Conservation (phyloP, 805 yeast species). For the Kuraishia cidri region DNA sequence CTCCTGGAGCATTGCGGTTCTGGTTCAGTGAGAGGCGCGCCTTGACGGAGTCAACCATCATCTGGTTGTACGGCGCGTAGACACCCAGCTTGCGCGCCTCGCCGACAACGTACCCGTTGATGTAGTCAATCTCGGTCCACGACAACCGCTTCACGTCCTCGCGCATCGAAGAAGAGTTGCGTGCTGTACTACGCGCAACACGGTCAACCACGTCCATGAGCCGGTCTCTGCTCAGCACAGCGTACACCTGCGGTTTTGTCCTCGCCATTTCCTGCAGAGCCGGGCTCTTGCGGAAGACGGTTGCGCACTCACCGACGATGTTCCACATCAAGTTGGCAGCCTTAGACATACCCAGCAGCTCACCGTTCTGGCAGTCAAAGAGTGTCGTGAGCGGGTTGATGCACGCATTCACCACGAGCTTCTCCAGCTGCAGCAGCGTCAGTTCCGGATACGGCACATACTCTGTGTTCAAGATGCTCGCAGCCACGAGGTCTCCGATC, state of each 20-base stretch:
- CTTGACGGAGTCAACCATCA: slow-evolving; percentile 36
- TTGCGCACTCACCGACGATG: slow-evolving; percentile 36
- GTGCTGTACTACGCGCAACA: slow-evolving; percentile 36
- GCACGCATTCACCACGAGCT: slow-evolving; percentile 72
- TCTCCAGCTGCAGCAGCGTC: slow-evolving; percentile 55
- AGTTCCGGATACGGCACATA: slow-evolving; percentile 31
- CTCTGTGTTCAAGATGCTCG: slow-evolving; percentile 18
- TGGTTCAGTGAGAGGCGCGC: slow-evolving; percentile 11
- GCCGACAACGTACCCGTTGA: slow-evolving; percentile 70
- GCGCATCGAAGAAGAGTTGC: slow-evolving; percentile 65
- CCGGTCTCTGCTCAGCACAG: slow-evolving; percentile 19
- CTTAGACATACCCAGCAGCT: slow-evolving; percentile 35
- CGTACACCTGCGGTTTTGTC: slow-evolving; percentile 11
- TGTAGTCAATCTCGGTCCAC: slow-evolving; percentile 70
- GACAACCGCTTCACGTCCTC: slow-evolving; percentile 49
- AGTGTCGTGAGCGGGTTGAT: slow-evolving; percentile 80
- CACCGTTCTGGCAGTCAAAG: slow-evolving; percentile 72
- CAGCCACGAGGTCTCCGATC: slow-evolving; percentile 12
- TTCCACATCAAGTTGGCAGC: slow-evolving; percentile 23
- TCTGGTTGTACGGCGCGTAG: slow-evolving; percentile 36
- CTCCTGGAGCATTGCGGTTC: background rate
- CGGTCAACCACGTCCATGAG: slow-evolving; percentile 23
- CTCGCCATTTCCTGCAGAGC: background rate
- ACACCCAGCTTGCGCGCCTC: slow-evolving; percentile 39
- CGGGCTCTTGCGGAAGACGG: slow-evolving; percentile 20